These are phyloP conservation scores for Macrolepiota dolichaula DNA, from an alignment of 768 basidiomycete genomes.

Conservation along the genomic window DNA sequence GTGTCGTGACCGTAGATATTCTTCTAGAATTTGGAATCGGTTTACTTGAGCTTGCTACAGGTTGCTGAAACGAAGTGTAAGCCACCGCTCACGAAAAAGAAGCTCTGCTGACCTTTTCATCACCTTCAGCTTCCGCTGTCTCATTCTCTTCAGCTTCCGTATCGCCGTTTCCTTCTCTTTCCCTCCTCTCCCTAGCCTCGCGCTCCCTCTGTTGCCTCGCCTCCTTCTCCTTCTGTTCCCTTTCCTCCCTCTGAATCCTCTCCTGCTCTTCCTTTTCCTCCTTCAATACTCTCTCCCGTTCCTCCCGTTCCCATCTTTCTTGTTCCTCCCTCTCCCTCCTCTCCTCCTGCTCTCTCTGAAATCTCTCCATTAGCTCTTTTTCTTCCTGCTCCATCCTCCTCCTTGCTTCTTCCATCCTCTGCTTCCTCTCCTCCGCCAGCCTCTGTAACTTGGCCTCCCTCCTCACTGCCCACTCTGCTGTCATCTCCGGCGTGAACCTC, in stretches of 20 bases:
- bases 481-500: constrained; percentile 15
- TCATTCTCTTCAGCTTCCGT: not conserved
- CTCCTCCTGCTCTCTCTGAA: constrained; percentile 2
- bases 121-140: not conserved
- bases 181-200: not conserved
- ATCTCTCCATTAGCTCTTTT: constrained; percentile 1
- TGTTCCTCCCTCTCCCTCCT: constrained; percentile 2
- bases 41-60: not conserved
- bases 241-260: not conserved
- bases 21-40: not conserved
- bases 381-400: constrained; percentile 3
- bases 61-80: not conserved
- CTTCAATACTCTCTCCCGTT: not conserved
- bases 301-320: not conserved
- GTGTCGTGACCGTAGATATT: not conserved
- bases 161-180: not conserved
- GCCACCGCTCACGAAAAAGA: not conserved
- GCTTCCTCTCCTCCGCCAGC: constrained; percentile 3
- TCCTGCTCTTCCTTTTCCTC: constrained; percentile 1
- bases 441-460: not conserved
- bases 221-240: not conserved
- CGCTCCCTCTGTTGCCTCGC: not conserved
- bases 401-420: not conserved
- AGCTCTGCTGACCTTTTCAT: not conserved
- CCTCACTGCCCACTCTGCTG: constrained; percentile 19